A percentile compares a stretch with the other conserved stretches of the same genome.
Conservation (phyloP, 306 rosid species). For the Adenanthera pavonina region DNA sequence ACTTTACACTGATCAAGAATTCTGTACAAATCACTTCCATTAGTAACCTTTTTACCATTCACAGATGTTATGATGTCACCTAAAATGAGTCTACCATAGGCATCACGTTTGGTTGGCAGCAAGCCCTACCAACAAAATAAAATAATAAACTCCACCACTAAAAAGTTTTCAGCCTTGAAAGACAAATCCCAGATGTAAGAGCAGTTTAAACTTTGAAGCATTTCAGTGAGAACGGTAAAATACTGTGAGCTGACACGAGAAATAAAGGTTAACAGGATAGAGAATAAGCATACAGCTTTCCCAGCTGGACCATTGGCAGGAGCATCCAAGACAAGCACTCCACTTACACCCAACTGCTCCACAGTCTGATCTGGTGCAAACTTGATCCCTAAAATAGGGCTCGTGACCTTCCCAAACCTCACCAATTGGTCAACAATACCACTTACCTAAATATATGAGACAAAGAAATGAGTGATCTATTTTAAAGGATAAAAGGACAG, state of each 20-base stretch:
- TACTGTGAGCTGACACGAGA: neutral
- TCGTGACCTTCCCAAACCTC: neutral
- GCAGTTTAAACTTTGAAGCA: neutral
- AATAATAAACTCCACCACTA: neutral
- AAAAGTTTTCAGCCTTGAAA: too few relatives aligned
- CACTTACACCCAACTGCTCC: constrained; percentile 6
- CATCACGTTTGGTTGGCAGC: neutral
- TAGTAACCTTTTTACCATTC: constrained; percentile 1
- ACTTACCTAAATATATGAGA: neutral
- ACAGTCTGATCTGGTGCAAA: constrained; percentile 15
- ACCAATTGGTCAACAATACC: neutral
- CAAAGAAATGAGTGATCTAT: neutral
- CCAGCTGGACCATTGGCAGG: neutral
- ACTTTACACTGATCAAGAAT: constrained; percentile 5
- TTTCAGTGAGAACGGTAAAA: neutral
- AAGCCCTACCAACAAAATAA: neutral
- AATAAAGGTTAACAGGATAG: neutral
- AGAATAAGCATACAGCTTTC: neutral
- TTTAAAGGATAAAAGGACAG: neutral
- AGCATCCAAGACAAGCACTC: constrained; percentile 4
- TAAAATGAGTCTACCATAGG: neutral
- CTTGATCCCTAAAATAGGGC: constrained; percentile 1
- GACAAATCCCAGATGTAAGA: too few relatives aligned
- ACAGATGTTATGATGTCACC: neutral
- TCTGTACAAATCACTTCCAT: constrained; percentile 10